These are phyloP conservation scores for Ophiostoma australiae DNA, from an alignment of 2,329 filamentous ascomycete species.

Conservation along the genomic window DNA sequence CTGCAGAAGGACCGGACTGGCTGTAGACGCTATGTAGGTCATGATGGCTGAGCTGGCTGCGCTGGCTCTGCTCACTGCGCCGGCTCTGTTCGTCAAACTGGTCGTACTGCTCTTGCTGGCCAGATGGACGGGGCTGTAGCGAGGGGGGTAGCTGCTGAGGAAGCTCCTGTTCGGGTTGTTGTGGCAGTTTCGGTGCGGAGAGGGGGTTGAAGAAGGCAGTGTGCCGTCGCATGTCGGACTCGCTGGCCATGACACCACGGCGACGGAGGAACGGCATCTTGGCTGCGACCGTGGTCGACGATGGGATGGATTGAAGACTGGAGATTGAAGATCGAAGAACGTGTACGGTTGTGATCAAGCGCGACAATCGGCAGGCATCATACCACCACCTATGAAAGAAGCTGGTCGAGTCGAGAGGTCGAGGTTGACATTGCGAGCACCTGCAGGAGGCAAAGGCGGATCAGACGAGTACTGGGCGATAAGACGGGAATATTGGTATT, in stretches of 20 bases:
- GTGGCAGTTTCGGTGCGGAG: conserved; percentile 24
- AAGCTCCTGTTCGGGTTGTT: conserved; percentile 12
- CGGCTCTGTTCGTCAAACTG: conserved; percentile 10
- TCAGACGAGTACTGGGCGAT: background rate
- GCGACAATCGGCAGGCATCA: conserved; percentile 14
- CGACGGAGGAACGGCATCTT: conserved; percentile 58
- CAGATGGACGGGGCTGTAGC: background rate
- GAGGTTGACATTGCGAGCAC: conserved; percentile 23
- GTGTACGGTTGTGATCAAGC: conserved; percentile 1
- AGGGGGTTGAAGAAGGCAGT: conserved; percentile 36
- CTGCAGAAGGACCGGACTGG: background rate
- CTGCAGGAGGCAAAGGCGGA: background rate
- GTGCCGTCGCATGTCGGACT: conserved; percentile 54
- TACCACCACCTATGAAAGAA: conserved; percentile 21
- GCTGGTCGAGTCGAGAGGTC: conserved; percentile 17
- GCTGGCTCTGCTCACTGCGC: background rate
- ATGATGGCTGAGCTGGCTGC: background rate
- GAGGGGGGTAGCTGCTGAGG: conserved; percentile 15
- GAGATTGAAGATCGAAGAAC: background rate
- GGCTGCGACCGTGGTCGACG: conserved; percentile 18
- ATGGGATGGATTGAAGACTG: conserved; percentile 23
- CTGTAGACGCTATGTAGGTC: background rate
- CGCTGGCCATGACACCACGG: conserved; percentile 56
- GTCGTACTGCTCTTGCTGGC: conserved; percentile 1
- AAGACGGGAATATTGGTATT: background rate